Percentiles rank a stretch among this genome's conserved stretches.
phyloP scores from a whole-genome alignment of 371 early-diverging fungal genomes.

The Sporodiniella umbellata region DNA sequence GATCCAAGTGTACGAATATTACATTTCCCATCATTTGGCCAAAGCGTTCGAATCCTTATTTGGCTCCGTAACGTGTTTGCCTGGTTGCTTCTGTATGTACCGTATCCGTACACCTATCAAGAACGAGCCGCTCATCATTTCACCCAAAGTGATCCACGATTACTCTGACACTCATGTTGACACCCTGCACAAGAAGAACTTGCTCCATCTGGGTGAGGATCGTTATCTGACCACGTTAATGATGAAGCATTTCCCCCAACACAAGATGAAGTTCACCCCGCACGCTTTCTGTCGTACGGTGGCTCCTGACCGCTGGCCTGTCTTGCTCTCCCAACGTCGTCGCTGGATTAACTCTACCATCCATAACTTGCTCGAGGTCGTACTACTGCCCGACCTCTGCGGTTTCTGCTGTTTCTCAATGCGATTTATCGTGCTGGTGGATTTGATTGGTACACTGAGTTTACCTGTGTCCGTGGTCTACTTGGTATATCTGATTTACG shows the following conservation, averaged over 20 bases:
- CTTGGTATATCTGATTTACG: slow-evolving; percentile 65
- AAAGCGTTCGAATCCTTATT: slow-evolving; percentile 99
- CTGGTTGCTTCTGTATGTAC: slow-evolving; percentile 97
- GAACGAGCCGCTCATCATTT: slow-evolving; percentile 86
- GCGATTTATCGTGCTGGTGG: slow-evolving; percentile 91
- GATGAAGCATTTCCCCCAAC: slow-evolving; percentile 96
- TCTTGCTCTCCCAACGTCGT: slow-evolving; percentile 76
- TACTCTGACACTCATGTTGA: slow-evolving; percentile 96
- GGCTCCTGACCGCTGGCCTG: slow-evolving; percentile 88
- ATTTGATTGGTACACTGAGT: slow-evolving; percentile 89
- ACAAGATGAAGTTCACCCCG: slow-evolving; percentile 93
- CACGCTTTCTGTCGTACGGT: slow-evolving; percentile 90
- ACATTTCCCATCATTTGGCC: slow-evolving; percentile 95
- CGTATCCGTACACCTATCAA: slow-evolving; percentile 79
- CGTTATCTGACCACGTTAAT: slow-evolving; percentile 96
- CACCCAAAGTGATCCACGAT: slow-evolving; percentile 86
- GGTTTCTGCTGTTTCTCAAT: slow-evolving; percentile 95
- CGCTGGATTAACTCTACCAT: slow-evolving; percentile 98
- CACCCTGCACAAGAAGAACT: slow-evolving; percentile 96
- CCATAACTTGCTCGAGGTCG: slow-evolving; percentile 90
- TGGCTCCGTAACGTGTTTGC: slow-evolving; percentile 94
- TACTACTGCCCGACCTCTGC: slow-evolving; percentile 81
- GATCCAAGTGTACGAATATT: slow-evolving; percentile 99
- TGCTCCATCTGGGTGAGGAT: slow-evolving; percentile 80
- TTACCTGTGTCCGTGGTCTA: slow-evolving; percentile 90